These are phyloP conservation scores for Plasmodium knowlesi DNA, from an alignment of 169 alveolate species.

Conservation along the genomic window DNA sequence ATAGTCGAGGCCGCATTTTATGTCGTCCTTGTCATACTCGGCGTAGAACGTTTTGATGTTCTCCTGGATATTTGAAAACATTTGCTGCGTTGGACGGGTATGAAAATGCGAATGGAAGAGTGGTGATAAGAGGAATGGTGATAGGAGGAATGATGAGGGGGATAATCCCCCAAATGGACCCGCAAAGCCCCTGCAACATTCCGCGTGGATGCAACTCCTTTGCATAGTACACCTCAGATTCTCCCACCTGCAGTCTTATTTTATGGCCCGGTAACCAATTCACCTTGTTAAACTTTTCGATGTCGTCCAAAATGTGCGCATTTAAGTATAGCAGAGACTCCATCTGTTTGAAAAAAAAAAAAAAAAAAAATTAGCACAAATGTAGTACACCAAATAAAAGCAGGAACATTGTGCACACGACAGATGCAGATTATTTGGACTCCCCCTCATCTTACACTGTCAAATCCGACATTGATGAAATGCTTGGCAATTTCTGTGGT, in stretches of 20 bases:
- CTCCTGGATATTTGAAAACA: conserved; percentile 51
- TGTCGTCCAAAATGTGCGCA: conserved; percentile 86
- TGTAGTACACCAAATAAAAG: background rate
- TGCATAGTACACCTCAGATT: background rate
- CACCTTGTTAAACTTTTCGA: conserved; percentile 86
- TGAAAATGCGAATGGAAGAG: background rate
- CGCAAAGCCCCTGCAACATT: background rate
- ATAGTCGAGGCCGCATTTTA: background rate
- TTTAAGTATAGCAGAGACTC: conserved; percentile 88
- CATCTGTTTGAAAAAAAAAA: conserved; percentile 19
- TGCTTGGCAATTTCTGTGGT: conserved; percentile 89
- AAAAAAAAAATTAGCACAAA: conserved; percentile 13
- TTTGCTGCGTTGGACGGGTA: conserved; percentile 16
- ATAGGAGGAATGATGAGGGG: background rate
- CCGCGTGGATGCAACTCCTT: background rate
- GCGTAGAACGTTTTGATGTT: conserved; percentile 24
- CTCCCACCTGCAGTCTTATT: conserved; percentile 76
- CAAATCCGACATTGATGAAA: conserved; percentile 91
- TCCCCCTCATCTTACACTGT: conserved; percentile 77
- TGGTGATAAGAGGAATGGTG: background rate
- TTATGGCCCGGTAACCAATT: conserved; percentile 93
- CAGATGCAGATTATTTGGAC: background rate
- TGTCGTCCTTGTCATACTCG: conserved; percentile 30
- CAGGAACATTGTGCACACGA: background rate
- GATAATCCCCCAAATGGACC: background rate